Evolutionary conservation across 306 rosid genomes (phyloP).

Genomic region (Hippophae rhamnoides): DNA sequence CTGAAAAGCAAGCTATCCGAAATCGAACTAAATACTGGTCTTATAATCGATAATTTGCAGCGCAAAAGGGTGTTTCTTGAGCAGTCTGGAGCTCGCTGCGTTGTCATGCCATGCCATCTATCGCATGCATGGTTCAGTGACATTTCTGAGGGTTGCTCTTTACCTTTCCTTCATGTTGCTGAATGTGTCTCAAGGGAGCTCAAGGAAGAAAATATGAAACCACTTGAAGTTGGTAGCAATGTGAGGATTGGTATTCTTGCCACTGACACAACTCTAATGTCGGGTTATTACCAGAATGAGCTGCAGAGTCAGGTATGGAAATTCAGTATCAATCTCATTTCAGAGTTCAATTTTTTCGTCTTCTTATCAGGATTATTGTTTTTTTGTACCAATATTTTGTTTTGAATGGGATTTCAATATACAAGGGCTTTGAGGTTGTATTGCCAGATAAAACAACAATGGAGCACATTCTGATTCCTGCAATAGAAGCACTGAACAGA

Average conservation of each 20-base stretch:
- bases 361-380: background rate
- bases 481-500: slow-evolving; percentile 61
- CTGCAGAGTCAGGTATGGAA: slow-evolving; percentile 42
- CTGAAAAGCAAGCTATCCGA: slow-evolving; percentile 16
- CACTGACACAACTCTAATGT: slow-evolving; percentile 25
- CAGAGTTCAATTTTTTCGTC: background rate
- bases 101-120: slow-evolving; percentile 67
- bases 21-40: slow-evolving; percentile 20
- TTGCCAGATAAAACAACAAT: slow-evolving; percentile 62
- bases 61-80: slow-evolving; percentile 36
- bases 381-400: background rate
- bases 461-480: slow-evolving; percentile 70
- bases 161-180: slow-evolving; percentile 54
- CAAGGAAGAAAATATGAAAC: slow-evolving; percentile 46
- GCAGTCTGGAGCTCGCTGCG: slow-evolving; percentile 47
- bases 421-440: slow-evolving; percentile 75
- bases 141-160: slow-evolving; percentile 38
- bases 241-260: slow-evolving; percentile 52
- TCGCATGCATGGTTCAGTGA: slow-evolving; percentile 53
- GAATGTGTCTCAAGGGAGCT: slow-evolving; percentile 63
- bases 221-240: slow-evolving; percentile 33
- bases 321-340: background rate
- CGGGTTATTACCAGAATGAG: slow-evolving; percentile 42
- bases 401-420: background rate
- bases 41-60: slow-evolving; percentile 37